Evolutionary conservation across 208 protist species (phyloP), one percentile per base, ranked within the genome.

Genomic region (Trypanosoma grayi): DNA sequence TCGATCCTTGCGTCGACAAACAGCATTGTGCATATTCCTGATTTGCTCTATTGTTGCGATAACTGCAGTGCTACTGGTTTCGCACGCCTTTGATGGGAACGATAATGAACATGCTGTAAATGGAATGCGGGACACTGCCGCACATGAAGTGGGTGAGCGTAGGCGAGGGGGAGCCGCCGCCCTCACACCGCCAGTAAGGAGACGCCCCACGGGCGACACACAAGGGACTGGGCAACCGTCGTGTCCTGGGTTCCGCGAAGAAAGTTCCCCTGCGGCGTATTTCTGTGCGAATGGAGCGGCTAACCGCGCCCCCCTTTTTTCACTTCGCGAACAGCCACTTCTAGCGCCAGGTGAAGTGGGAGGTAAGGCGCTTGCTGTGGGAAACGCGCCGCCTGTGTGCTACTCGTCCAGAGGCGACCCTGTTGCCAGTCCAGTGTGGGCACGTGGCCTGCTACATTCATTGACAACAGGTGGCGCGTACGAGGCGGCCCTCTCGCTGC

Each of bases 261-360:
- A 20, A 5, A 6, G 6, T 14, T 63, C 58, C 1, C 27, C 20
- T 4, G 16, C 46, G 22, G 43, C 58, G n/a, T 30, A 27, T 30
- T 40, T 44, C 22, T 63, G 58, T 27, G 58, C 34, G 4, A 52
- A 63, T 31, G 44, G 44, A 10, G 58, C 58, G 13, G 58, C 58
- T 2, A 55, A 25, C 36, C 58, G 58, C 22, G 58, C 58, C 24
- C 58, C 58, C 4, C 36, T 63, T 4, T 54, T 31, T 0, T 63
- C 58, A 25, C 58, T 63, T 31, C 58, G 43, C 5, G 4, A 18
- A 8, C 5, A 41, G 13, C 46, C 58, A 0, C 33, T 61, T 51
- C n/a, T 25, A 34, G 0, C 4, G 10, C n/a, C n/a, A n/a, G 25
- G 4, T 24, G n/a, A 44, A 11, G 31, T 46, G 22, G n/a, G 22